These are phyloP conservation scores for Colletotrichum sp. DNA, from an alignment of 2,329 filamentous ascomycete genomes.

Conservation along the genomic window DNA sequence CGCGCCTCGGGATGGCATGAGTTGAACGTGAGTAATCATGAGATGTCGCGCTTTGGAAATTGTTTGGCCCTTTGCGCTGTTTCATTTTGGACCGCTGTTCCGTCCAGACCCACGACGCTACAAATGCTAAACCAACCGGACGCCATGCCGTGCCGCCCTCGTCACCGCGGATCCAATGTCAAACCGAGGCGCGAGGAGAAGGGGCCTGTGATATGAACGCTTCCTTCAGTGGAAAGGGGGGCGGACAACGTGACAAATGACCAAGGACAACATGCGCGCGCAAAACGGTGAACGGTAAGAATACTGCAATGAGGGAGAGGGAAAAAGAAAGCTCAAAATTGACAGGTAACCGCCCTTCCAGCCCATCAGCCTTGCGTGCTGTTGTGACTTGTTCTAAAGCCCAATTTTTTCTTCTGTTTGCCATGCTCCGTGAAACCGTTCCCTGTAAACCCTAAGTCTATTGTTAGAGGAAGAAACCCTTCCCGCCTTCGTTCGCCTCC, in stretches of 20 bases:
- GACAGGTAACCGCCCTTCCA: conserved; percentile 15
- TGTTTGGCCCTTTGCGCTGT: not conserved
- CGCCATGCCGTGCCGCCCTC: not conserved
- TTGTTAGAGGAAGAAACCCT: conserved; percentile 5
- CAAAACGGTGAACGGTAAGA: not conserved
- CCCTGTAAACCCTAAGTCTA: conserved; percentile 12
- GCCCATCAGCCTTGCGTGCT: conserved; percentile 13
- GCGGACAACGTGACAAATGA: not conserved
- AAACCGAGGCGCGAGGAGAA: not conserved
- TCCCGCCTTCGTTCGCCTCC: not conserved
- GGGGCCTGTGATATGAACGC: not conserved
- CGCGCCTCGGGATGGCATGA: not conserved
- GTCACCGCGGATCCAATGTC: not conserved
- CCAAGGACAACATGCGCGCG: not conserved
- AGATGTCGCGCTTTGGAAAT: not conserved
- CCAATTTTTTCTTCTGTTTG: conserved; percentile 12
- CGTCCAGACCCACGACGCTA: not conserved
- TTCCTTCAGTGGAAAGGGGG: not conserved
- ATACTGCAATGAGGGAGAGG: not conserved
- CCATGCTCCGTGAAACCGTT: conserved; percentile 15
- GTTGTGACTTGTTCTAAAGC: conserved; percentile 15
- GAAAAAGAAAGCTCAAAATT: conserved; percentile 8
- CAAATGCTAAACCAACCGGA: not conserved
- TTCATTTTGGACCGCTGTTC: not conserved
- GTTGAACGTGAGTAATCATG: not conserved